Percentiles rank a stretch among this genome's conserved stretches.
These are phyloP conservation scores for Carnegiea gigantea DNA, from an alignment of 179 eudicot genomes.

Conservation along the genomic window DNA sequence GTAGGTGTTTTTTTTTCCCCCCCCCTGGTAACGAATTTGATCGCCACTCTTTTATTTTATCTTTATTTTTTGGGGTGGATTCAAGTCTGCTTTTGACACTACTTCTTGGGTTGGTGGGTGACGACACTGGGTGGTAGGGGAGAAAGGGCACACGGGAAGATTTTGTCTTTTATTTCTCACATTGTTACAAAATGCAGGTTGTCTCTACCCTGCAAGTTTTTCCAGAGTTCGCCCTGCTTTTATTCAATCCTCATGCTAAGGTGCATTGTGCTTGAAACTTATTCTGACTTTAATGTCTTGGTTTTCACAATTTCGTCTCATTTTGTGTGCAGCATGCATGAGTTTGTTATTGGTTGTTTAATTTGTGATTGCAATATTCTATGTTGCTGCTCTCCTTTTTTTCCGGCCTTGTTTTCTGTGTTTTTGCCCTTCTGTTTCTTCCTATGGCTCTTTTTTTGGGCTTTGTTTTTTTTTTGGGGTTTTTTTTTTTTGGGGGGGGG, in stretches of 20 bases:
- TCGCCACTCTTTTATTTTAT: not conserved
- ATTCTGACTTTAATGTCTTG: not conserved
- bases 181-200: conserved; percentile 46
- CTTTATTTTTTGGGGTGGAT: not conserved
- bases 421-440: not conserved
- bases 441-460: not conserved
- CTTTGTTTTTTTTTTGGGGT: too few relatives aligned
- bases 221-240: conserved; percentile 69
- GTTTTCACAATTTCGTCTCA: not conserved
- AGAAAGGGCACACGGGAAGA: not conserved
- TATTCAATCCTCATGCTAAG: conserved; percentile 59
- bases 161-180: not conserved
- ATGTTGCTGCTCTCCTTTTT: not conserved
- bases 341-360: not conserved
- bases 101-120: not conserved
- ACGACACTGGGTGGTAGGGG: not conserved
- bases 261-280: conserved; percentile 26
- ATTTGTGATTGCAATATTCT: not conserved
- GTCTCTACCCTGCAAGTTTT: conserved; percentile 62
- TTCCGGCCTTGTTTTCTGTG: not conserved
- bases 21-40: not conserved
- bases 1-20: not conserved
- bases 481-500: not conserved
- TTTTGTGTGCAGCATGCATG: not conserved
- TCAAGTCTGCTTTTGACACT: not conserved